Base-by-base conservation (phyloP, 1,284 basidiomycete species). In the Cystobasidium slooffiae region DNA sequence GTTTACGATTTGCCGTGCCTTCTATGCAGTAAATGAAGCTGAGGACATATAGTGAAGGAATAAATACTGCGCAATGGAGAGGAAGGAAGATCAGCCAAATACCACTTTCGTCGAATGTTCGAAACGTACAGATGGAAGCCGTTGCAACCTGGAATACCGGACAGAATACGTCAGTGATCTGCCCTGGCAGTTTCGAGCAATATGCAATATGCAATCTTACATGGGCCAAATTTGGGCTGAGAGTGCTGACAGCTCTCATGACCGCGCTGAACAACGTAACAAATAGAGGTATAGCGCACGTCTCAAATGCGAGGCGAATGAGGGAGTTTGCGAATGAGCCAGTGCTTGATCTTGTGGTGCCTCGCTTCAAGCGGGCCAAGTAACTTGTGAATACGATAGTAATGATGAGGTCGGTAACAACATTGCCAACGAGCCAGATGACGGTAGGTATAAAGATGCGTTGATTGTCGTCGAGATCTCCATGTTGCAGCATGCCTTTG, bases 1-100 rank as follows among this genome's bases (percentile, higher is more conserved):
- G 49, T 37, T 67, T 67, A 22, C 64, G n/a, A 12, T 47, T 24
- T 9, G 64, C 64, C 6, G 72, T 74, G 39, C 43, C 56, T 47
- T 68, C 55, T 12, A 74, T n/a, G 55, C 72, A 74, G 47, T 68
- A 74, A 43, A 74, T 64, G 53, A 74, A 74, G 44, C 65, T 62
- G 37, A 74, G 62, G 16, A 74, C 46, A 51, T 74, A 68, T 14
- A 74, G 58, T 3, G 72, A 67, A 3, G 72, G 72, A 47, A 58
- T 68, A 8, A 58, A 46, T 5, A 58, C 72, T 74, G 58, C 31
- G 31, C 31, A 31, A 31, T 31, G 31, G 31, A 31, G 31, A 31
- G 31, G 5, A 31, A 5, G 2, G 31, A 31, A 31, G 31, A 5
- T 31, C 31, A 31, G 31, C 31, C 31, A 1, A 5, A 31, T 31